Evolutionary conservation across 768 basidiomycete species (phyloP).

Genomic region (Cystobasidium tubakii): DNA sequence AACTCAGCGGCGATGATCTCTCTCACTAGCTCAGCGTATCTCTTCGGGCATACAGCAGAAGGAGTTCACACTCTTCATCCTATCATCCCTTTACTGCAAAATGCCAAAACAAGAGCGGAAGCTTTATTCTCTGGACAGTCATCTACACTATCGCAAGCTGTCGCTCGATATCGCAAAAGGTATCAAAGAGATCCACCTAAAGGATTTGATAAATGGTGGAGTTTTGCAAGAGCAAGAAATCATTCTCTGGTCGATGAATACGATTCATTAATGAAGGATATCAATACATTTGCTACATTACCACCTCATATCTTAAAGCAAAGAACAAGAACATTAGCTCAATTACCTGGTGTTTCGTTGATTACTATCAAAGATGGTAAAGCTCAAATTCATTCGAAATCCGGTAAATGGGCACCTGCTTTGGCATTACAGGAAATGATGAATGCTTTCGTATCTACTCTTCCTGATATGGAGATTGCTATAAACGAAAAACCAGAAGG

Average conservation of each 20-base stretch:
- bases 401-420: conserved; percentile 46
- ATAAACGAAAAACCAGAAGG: conserved; percentile 92
- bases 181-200: conserved; percentile 40
- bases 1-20: conserved; percentile 7
- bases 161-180: conserved; percentile 10
- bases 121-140: conserved; percentile 18
- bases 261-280: conserved; percentile 46
- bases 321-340: conserved; percentile 44
- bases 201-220: conserved; percentile 47
- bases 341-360: conserved; percentile 45
- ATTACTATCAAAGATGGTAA: conserved; percentile 44
- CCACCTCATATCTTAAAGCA: conserved; percentile 39
- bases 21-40: conserved; percentile 23
- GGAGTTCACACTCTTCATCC: conserved; percentile 29
- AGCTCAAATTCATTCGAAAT: conserved; percentile 45
- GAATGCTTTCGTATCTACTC: conserved; percentile 51
- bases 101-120: conserved; percentile 1
- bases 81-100: conserved; percentile 35
- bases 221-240: conserved; percentile 46
- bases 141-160: conserved; percentile 15
- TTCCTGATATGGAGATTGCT: conserved; percentile 91
- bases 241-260: conserved; percentile 48
- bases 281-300: conserved; percentile 42
- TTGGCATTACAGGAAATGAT: conserved; percentile 47
- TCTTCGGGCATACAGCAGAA: conserved; percentile 24